These are phyloP conservation scores for Erodium trifolium DNA, from an alignment of 441 rosid species.

Conservation along the genomic window DNA sequence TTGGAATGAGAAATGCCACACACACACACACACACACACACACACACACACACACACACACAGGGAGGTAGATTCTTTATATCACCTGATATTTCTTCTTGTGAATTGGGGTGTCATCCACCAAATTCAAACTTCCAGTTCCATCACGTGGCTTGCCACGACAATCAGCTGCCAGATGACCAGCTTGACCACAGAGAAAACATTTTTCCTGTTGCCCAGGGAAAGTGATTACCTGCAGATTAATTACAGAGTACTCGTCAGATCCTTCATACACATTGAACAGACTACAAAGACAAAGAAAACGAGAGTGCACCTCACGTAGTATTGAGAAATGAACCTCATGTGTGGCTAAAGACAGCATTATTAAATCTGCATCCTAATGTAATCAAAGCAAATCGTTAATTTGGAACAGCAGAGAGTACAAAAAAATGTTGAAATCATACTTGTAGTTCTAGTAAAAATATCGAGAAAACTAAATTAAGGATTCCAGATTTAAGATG, in stretches of 20 bases:
- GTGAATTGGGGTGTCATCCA: slow-evolving; percentile 65
- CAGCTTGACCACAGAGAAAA: slow-evolving; percentile 79
- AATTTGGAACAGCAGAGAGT: not conserved
- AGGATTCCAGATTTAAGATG: not conserved
- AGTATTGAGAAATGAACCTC: slow-evolving; percentile 95
- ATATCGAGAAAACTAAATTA: not conserved
- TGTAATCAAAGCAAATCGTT: slow-evolving; percentile 17
- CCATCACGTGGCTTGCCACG: slow-evolving; percentile 48
- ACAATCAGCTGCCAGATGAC: slow-evolving; percentile 95
- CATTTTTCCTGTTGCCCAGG: slow-evolving; percentile 98
- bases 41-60: no score
- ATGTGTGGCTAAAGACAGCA: slow-evolving; percentile 90
- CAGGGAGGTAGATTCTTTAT: slow-evolving; percentile 14
- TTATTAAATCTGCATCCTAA: slow-evolving; percentile 97
- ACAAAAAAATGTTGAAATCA: slow-evolving; percentile 6
- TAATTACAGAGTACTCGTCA: slow-evolving; percentile 11
- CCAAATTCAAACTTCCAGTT: slow-evolving; percentile 34
- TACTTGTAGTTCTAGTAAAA: not conserved
- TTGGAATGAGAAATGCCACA: no score
- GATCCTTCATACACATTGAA: slow-evolving; percentile 2
- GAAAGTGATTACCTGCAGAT: slow-evolving; percentile 56
- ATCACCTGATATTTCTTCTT: slow-evolving; percentile 97
- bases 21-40: not conserved
- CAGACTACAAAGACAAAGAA: not conserved
- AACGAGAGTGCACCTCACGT: slow-evolving; percentile 60